Evolutionary conservation across 768 basidiomycete genomes (phyloP).

Genomic region (Ramaria sp.): DNA sequence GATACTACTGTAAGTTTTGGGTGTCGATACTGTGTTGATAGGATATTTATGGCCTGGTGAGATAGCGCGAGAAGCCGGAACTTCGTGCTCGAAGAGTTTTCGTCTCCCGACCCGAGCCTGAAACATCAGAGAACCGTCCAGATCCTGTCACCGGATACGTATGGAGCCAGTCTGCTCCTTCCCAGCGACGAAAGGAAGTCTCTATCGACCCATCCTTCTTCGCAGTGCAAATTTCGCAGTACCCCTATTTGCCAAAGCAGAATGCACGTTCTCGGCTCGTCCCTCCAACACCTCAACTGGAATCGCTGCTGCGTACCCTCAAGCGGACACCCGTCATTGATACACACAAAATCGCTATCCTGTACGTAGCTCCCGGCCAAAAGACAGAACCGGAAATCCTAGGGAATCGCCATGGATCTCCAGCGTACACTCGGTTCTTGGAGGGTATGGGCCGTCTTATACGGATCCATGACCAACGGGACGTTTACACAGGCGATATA

Average conservation of each 20-base stretch:
- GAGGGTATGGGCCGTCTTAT: conserved; percentile 84
- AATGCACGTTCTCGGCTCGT: conserved; percentile 37
- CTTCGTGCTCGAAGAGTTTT: background rate
- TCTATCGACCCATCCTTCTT: conserved; percentile 77
- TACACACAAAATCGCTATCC: conserved; percentile 90
- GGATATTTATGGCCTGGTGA: background rate
- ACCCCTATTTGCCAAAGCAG: conserved; percentile 39
- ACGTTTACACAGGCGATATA: conserved; percentile 87
- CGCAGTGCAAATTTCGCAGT: conserved; percentile 75
- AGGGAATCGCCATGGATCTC: conserved; percentile 83
- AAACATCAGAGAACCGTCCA: conserved; percentile 25
- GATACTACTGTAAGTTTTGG: conserved; percentile 7
- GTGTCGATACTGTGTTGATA: background rate
- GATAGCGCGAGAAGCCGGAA: background rate
- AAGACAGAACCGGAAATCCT: conserved; percentile 77
- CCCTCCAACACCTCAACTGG: conserved; percentile 40
- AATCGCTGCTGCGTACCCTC: conserved; percentile 51
- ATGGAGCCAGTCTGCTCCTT: conserved; percentile 80
- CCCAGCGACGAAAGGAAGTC: conserved; percentile 81
- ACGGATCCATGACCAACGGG: conserved; percentile 77
- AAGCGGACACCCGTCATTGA: conserved; percentile 92
- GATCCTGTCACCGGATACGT: conserved; percentile 78
- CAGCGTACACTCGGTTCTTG: conserved; percentile 88
- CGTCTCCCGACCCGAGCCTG: conserved; percentile 9
- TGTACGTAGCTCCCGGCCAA: conserved; percentile 94